These are phyloP conservation scores for Aspergillus nanangensis DNA, from an alignment of 495 filamentous ascomycete genomes.

Conservation along the genomic window DNA sequence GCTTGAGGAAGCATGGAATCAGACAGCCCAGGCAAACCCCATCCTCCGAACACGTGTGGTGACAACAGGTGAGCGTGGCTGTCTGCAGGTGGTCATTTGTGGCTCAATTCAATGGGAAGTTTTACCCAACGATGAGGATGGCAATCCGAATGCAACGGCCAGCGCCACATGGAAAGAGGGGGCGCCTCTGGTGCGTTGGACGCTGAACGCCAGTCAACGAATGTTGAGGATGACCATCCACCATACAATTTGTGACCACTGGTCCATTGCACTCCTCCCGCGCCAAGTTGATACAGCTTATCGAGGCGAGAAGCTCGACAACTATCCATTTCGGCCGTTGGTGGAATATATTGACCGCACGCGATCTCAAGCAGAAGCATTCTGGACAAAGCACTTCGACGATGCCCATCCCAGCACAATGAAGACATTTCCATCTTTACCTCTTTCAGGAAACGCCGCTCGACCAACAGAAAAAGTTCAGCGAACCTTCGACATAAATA, in stretches of 20 bases:
- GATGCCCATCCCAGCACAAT: neutral
- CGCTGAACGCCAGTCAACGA: constrained; percentile 2
- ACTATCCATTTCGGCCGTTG: constrained; percentile 12
- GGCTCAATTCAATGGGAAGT: constrained; percentile 22
- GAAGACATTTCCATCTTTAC: no score
- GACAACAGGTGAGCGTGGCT: constrained; percentile 21
- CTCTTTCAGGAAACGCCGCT: no score
- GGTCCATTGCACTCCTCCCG: constrained; percentile 12
- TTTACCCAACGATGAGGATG: constrained; percentile 1
- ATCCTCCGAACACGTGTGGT: constrained; percentile 44
- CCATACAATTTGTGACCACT: constrained; percentile 14
- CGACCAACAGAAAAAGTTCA: no score
- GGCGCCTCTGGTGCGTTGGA: constrained; percentile 5
- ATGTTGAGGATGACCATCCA: constrained; percentile 8
- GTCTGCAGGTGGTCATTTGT: constrained; percentile 44
- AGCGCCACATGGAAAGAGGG: constrained; percentile 2
- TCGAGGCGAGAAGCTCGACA: neutral
- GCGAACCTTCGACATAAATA: no score
- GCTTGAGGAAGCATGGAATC: constrained; percentile 39
- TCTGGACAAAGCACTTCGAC: constrained; percentile 6
- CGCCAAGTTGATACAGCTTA: constrained; percentile 11
- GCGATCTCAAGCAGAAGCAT: neutral
- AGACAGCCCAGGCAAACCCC: constrained; percentile 23
- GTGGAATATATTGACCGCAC: constrained; percentile 11
- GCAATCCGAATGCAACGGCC: neutral